A percentile compares a stretch with the other conserved stretches of the same genome.
phyloP scores from a whole-genome alignment of 306 rosid species.

The Vigna unguiculata region DNA sequence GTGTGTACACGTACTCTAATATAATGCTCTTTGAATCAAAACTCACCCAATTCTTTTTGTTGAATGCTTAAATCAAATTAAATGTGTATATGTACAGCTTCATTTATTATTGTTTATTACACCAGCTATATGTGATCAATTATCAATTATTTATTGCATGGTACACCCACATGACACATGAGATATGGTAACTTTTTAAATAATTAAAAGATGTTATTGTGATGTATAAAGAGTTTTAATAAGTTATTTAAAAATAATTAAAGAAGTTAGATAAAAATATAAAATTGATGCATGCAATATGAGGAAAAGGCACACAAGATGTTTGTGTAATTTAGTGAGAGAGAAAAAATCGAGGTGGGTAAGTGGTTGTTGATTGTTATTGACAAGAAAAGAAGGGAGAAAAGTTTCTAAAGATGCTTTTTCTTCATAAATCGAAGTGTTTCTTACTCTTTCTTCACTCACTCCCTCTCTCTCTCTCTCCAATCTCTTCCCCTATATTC shows the following conservation, averaged over 20 bases:
- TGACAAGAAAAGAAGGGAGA: constrained; percentile 43
- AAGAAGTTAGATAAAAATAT: too few species aligned
- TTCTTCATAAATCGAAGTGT: constrained; percentile 41
- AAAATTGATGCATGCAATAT: too few species aligned
- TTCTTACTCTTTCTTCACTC: constrained; percentile 31
- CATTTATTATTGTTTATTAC: constrained; percentile 2
- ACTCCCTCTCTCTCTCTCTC: constrained; percentile 35
- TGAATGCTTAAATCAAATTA: background rate
- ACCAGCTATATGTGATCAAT: background rate
- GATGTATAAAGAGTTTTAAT: too few species aligned
- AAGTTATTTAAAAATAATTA: too few species aligned
- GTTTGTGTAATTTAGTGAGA: background rate
- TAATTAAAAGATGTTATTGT: too few species aligned
- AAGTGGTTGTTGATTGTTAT: constrained; percentile 47
- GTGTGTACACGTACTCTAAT: background rate
- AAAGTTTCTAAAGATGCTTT: constrained; percentile 63
- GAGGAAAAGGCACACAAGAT: too few species aligned
- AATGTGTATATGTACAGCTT: background rate
- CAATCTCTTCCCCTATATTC: constrained; percentile 80
- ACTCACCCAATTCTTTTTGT: constrained; percentile 10
- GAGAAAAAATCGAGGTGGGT: constrained; percentile 31
- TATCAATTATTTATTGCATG: background rate
- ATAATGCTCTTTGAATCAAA: background rate
- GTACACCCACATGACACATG: background rate
- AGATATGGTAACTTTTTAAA: too few species aligned